Conservation (phyloP, 2,329 filamentous ascomycete species). For the Clarireedia hainanense region DNA sequence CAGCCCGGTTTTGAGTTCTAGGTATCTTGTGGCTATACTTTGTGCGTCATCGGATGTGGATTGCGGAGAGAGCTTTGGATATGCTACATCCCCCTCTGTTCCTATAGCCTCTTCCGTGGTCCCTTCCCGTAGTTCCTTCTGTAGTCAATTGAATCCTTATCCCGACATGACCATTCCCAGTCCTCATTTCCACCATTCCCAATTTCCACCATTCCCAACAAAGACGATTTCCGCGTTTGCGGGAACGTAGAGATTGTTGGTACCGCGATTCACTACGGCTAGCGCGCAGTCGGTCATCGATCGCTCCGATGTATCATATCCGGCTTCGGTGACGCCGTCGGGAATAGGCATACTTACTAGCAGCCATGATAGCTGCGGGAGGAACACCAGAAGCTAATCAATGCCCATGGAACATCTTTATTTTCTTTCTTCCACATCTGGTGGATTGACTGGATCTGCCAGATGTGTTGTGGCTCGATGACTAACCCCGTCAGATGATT, state of each 20-base stretch:
- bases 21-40: too few relatives aligned
- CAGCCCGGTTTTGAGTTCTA: too few relatives aligned
- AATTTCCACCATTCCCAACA: slow-evolving; percentile 13
- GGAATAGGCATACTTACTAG: slow-evolving; percentile 43
- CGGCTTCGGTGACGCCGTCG: slow-evolving; percentile 39
- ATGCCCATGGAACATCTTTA: slow-evolving; percentile 39
- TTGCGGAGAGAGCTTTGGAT: too few relatives aligned
- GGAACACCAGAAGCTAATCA: slow-evolving; percentile 40
- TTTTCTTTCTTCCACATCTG: slow-evolving; percentile 39
- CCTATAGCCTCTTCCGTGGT: too few relatives aligned
- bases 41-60: too few relatives aligned
- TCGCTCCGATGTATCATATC: slow-evolving; percentile 41
- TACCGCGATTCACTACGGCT: slow-evolving; percentile 45
- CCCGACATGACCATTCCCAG: too few relatives aligned
- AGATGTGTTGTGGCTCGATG: slow-evolving; percentile 39
- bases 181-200: too few relatives aligned
- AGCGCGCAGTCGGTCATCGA: slow-evolving; percentile 38
- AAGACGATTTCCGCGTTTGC: slow-evolving; percentile 44
- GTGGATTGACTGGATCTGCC: slow-evolving; percentile 31
- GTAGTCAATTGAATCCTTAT: too few relatives aligned
- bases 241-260: slow-evolving; percentile 40
- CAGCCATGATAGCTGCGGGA: slow-evolving; percentile 40
- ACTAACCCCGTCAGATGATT: slow-evolving; percentile 36
- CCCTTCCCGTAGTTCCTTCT: too few relatives aligned
- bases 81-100: too few relatives aligned